These are phyloP conservation scores for Cytospora chrysosperma DNA, from an alignment of 2,329 filamentous ascomycete species.

Conservation along the genomic window DNA sequence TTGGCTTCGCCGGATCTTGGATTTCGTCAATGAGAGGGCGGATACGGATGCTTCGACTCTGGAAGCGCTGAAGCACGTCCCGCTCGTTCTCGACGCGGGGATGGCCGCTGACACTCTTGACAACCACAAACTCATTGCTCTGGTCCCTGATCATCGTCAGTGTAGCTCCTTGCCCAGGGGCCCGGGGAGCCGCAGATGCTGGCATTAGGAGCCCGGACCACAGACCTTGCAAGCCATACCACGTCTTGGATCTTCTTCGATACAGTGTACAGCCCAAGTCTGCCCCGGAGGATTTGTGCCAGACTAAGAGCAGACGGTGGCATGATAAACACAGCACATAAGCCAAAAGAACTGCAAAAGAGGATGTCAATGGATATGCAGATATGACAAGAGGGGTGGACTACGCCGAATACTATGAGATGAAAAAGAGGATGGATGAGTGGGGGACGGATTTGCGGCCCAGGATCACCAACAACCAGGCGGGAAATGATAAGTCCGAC, in stretches of 20 bases:
- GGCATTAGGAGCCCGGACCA: background rate
- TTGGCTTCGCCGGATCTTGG: slow-evolving; percentile 2
- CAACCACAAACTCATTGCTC: background rate
- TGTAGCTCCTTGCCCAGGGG: background rate
- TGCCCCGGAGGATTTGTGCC: slow-evolving; percentile 16
- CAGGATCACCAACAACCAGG: background rate
- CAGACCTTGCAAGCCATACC: background rate
- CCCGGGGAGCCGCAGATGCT: no score
- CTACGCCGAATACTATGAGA: background rate
- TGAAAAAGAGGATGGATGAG: background rate
- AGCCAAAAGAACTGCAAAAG: background rate
- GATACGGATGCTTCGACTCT: background rate
- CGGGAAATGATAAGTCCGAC: background rate
- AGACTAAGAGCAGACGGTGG: slow-evolving; percentile 2
- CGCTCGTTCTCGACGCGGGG: slow-evolving; percentile 2
- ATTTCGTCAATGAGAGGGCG: slow-evolving; percentile 11
- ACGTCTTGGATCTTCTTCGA: background rate
- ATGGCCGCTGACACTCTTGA: slow-evolving; percentile 15
- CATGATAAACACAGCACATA: background rate
- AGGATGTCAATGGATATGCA: background rate
- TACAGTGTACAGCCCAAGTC: background rate
- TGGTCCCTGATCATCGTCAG: background rate
- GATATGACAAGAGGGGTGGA: background rate
- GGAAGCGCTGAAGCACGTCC: slow-evolving; percentile 7
- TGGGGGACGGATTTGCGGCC: background rate